A percentile compares a stretch with the other conserved stretches of the same genome.
These are phyloP conservation scores for Rhizopogon rudus DNA, from an alignment of 768 basidiomycete species.

Conservation along the genomic window DNA sequence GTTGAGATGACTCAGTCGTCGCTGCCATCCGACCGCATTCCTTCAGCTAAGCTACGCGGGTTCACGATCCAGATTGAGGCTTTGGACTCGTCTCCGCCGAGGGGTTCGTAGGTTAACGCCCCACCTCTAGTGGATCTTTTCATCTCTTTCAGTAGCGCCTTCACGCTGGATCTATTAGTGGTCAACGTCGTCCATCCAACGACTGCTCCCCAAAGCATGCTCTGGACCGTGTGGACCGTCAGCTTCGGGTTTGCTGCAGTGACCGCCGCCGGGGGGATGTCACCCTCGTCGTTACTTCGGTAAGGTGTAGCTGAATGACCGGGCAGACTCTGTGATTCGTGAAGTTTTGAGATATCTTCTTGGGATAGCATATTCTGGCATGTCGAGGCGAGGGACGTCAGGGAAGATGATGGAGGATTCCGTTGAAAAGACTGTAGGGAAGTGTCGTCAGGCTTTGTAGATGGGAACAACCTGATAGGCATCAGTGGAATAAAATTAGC, in stretches of 20 bases:
- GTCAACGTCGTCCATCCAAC: slow-evolving; percentile 84
- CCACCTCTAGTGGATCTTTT: slow-evolving; percentile 20
- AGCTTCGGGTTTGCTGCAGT: slow-evolving; percentile 53
- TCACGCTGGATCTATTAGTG: slow-evolving; percentile 76
- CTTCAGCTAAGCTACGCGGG: slow-evolving; percentile 75
- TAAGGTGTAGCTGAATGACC: not conserved
- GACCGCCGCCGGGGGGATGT: slow-evolving; percentile 49
- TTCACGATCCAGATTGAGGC: slow-evolving; percentile 72
- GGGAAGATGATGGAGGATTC: slow-evolving; percentile 33
- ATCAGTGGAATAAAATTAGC: slow-evolving; percentile 49
- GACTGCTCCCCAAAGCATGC: slow-evolving; percentile 62
- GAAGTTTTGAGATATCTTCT: slow-evolving; percentile 22
- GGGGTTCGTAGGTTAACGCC: not conserved
- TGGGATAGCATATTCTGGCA: slow-evolving; percentile 52
- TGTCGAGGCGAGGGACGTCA: slow-evolving; percentile 41
- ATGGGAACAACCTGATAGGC: slow-evolving; percentile 50
- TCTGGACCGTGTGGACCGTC: slow-evolving; percentile 75
- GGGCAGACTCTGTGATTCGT: not conserved
- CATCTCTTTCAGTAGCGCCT: slow-evolving; percentile 68
- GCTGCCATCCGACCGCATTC: slow-evolving; percentile 24
- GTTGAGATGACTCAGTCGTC: no score
- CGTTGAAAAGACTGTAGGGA: not conserved
- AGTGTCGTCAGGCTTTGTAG: slow-evolving; percentile 15
- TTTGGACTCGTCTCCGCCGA: slow-evolving; percentile 3
- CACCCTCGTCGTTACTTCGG: slow-evolving; percentile 17